Percentiles rank a stretch among this genome's conserved stretches.
These are phyloP conservation scores for Skeletonema tropicum DNA, from an alignment of 108 stramenopile genomes.

Conservation along the genomic window DNA sequence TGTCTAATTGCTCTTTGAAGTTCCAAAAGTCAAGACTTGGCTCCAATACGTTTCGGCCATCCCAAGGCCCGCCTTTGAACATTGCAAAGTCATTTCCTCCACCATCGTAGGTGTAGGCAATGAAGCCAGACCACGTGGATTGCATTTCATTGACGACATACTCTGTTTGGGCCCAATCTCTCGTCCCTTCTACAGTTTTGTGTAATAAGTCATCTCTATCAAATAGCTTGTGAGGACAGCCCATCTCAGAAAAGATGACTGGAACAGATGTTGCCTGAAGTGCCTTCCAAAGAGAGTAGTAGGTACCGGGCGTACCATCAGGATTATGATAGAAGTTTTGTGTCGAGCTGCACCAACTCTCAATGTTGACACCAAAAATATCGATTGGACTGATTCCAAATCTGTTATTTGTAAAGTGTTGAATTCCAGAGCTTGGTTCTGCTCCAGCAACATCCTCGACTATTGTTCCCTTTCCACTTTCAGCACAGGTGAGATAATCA, in stretches of 20 bases:
- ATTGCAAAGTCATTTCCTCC: slow-evolving; percentile 57
- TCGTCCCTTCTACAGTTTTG: slow-evolving; percentile 29
- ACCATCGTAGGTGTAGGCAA: slow-evolving; percentile 65
- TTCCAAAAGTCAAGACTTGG: slow-evolving; percentile 55
- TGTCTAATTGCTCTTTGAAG: slow-evolving; percentile 33
- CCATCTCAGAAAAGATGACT: slow-evolving; percentile 69
- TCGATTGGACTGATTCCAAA: slow-evolving; percentile 32
- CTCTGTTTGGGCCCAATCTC: slow-evolving; percentile 60
- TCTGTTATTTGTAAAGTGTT: slow-evolving; percentile 24
- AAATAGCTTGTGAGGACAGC: slow-evolving; percentile 61
- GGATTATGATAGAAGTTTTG: slow-evolving; percentile 52
- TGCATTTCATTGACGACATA: slow-evolving; percentile 53
- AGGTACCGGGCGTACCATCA: slow-evolving; percentile 57
- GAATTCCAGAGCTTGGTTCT: neutral
- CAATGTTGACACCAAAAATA: slow-evolving; percentile 68
- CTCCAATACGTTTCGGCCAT: slow-evolving; percentile 34
- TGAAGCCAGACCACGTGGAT: slow-evolving; percentile 59
- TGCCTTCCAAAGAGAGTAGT: slow-evolving; percentile 47
- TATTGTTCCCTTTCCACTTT: slow-evolving; percentile 11
- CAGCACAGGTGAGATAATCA: slow-evolving; percentile 57
- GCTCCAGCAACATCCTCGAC: slow-evolving; percentile 13
- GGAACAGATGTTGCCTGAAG: slow-evolving; percentile 44
- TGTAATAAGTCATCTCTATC: slow-evolving; percentile 54
- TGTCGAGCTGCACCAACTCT: slow-evolving; percentile 65
- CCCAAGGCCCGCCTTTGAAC: slow-evolving; percentile 54